These are phyloP conservation scores for Neonectria punicea DNA, from an alignment of 2,329 filamentous ascomycete genomes.

Conservation along the genomic window DNA sequence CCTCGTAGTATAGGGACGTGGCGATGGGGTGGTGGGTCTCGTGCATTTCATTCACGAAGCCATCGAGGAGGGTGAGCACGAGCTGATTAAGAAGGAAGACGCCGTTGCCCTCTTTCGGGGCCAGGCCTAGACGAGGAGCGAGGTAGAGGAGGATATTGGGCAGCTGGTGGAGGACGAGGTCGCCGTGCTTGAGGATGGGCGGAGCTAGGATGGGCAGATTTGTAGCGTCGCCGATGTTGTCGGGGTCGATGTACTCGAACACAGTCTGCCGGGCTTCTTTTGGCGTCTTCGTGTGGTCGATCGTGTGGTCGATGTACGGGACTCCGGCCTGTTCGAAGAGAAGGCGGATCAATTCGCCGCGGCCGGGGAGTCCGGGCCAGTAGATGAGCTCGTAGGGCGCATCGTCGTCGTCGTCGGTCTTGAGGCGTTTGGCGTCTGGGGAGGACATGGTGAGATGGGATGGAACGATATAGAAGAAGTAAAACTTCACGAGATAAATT, in stretches of 20 bases:
- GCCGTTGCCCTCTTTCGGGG: constrained; percentile 53
- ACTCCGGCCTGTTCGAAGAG: constrained; percentile 75
- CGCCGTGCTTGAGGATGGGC: constrained; percentile 72
- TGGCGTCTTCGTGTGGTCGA: constrained; percentile 58
- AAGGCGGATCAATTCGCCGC: constrained; percentile 79
- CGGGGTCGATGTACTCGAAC: constrained; percentile 55
- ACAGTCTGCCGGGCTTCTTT: constrained; percentile 64
- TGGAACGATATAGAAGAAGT: not conserved
- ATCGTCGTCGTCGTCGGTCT: constrained; percentile 56
- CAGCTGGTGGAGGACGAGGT: constrained; percentile 74
- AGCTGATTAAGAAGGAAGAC: constrained; percentile 71
- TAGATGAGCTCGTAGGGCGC: constrained; percentile 74
- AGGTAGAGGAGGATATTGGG: constrained; percentile 80
- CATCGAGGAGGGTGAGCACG: constrained; percentile 76
- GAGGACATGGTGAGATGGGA: constrained; percentile 28
- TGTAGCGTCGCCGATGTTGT: constrained; percentile 58
- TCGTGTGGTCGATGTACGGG: constrained; percentile 68
- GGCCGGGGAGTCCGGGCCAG: constrained; percentile 77
- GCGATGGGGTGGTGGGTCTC: constrained; percentile 80
- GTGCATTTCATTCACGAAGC: constrained; percentile 76
- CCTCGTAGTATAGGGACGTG: constrained; percentile 72
- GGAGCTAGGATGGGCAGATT: constrained; percentile 76
- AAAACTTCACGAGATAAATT: not conserved
- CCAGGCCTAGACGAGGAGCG: constrained; percentile 67
- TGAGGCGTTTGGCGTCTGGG: constrained; percentile 43